Conservation (phyloP, 176 grass and related monocot genomes). For the Eremochloa ophiuroides region DNA sequence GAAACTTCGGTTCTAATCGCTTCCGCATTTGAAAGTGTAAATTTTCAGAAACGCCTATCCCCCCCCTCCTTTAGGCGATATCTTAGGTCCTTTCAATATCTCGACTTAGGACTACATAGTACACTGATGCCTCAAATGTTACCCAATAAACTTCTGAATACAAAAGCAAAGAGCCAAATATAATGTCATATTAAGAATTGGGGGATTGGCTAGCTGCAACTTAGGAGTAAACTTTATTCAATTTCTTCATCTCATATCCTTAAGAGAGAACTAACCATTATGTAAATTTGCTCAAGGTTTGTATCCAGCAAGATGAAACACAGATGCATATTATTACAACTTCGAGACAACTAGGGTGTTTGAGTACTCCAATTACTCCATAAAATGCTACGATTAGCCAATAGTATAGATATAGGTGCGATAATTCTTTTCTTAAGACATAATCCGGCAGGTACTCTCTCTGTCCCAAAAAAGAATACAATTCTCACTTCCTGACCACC, state of each 20-base stretch:
- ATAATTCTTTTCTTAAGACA: neutral
- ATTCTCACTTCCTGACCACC: too few relatives aligned
- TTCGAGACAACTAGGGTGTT: neutral
- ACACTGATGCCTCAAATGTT: too few relatives aligned
- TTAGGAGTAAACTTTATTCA: neutral
- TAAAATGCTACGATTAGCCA: neutral
- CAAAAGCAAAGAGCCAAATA: neutral
- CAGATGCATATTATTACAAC: neutral
- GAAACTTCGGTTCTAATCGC: too few relatives aligned
- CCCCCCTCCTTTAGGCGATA: too few relatives aligned
- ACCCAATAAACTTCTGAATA: neutral
- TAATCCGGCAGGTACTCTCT: neutral
- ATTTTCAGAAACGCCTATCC: too few relatives aligned
- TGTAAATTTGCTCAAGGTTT: neutral
- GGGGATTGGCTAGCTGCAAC: neutral
- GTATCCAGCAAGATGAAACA: neutral
- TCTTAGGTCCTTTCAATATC: too few relatives aligned
- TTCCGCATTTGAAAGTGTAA: too few relatives aligned
- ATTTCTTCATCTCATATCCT: neutral
- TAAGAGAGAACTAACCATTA: neutral
- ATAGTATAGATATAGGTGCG: neutral
- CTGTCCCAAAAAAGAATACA: too few relatives aligned
- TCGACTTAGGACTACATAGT: too few relatives aligned
- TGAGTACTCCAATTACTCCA: neutral
- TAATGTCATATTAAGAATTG: too few relatives aligned